Percentiles rank a stretch among this genome's conserved stretches.
These are phyloP conservation scores for Crucihimalaya himalaica DNA, from an alignment of 345 rosid genomes.

Conservation along the genomic window DNA sequence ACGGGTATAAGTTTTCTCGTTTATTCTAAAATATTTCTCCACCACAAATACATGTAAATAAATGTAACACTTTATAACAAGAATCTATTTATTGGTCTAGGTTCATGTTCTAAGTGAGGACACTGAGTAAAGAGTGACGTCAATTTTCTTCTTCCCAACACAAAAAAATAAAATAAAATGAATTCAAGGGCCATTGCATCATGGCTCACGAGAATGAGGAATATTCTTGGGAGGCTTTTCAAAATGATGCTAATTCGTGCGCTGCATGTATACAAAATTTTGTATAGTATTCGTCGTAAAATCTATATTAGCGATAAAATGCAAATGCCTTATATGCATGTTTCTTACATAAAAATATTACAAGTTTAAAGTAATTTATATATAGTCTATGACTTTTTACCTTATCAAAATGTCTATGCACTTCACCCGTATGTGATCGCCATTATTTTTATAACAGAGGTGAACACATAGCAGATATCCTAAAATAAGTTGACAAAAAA, in stretches of 20 bases:
- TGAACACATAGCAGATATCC: too few species aligned
- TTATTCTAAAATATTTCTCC: too few species aligned
- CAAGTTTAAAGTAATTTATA: not conserved
- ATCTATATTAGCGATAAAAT: not conserved
- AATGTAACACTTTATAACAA: too few species aligned
- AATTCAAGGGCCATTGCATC: not conserved
- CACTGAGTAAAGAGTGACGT: slow-evolving; percentile 16
- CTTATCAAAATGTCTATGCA: not conserved
- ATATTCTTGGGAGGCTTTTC: not conserved
- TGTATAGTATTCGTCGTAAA: not conserved
- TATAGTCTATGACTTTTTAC: not conserved
- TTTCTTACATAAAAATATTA: not conserved
- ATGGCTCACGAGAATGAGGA: not conserved
- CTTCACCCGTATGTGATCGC: not conserved
- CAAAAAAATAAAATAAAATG: not conserved
- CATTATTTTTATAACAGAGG: too few species aligned
- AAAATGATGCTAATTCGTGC: not conserved
- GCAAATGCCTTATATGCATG: not conserved
- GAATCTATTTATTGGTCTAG: slow-evolving; percentile 26
- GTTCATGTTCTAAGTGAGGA: slow-evolving; percentile 29
- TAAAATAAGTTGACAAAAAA: too few species aligned
- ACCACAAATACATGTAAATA: too few species aligned
- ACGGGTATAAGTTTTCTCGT: too few species aligned
- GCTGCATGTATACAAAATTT: not conserved
- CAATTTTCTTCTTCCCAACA: slow-evolving; percentile 8